Conservation (phyloP, 75 land plant genomes). For the Picea glauca region DNA sequence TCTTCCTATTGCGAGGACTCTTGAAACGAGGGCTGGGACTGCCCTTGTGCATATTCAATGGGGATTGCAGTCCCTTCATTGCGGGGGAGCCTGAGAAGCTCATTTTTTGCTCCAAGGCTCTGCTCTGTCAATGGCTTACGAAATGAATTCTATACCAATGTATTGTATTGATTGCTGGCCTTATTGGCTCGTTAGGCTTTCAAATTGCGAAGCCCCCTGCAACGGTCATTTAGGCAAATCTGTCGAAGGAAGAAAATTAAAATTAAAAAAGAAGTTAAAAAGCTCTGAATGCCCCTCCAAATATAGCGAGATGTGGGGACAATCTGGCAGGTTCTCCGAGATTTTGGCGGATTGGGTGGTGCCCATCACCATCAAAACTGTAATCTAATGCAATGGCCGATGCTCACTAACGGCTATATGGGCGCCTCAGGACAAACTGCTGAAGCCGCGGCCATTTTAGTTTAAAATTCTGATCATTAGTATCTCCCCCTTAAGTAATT, state of each 20-base stretch:
- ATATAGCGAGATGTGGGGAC: neutral
- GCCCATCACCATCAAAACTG: neutral
- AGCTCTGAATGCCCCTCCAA: neutral
- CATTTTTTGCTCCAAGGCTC: neutral
- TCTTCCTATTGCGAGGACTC: neutral
- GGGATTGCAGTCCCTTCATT: constrained; percentile 1
- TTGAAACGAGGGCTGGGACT: neutral
- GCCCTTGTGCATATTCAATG: neutral
- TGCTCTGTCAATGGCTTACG: neutral
- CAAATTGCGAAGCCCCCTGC: neutral
- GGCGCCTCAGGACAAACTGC: neutral
- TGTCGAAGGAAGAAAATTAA: neutral
- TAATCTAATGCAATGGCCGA: neutral
- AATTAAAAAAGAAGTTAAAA: no score
- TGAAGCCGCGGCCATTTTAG: neutral
- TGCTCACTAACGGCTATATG: constrained; percentile 4
- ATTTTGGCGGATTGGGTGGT: neutral
- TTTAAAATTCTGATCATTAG: constrained; percentile 3
- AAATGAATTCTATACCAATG: neutral
- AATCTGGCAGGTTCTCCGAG: neutral
- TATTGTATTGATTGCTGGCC: neutral
- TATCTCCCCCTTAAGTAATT: no score
- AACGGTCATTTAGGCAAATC: constrained; percentile 6
- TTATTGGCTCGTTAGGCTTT: neutral
- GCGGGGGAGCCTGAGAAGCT: constrained; percentile 7